Base-by-base conservation (phyloP, 305 asterid species). In the Fraxinus velutina region DNA sequence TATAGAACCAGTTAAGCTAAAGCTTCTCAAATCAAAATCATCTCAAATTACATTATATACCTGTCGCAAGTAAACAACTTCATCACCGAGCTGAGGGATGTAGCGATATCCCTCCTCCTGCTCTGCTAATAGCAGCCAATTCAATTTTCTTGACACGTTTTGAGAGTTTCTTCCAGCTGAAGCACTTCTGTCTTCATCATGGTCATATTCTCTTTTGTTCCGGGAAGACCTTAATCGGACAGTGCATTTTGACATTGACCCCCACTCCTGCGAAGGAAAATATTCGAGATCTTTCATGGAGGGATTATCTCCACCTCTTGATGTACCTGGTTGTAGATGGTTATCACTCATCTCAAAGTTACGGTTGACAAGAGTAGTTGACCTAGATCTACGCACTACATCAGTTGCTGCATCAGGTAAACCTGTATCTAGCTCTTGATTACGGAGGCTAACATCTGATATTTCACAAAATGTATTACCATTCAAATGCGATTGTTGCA, bases 41-140 rank as follows among this genome's bases (percentile, higher is more conserved):
- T 82, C 19, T 42, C 75, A 75, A 39, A 19, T 72, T 77, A 81
- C 30, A 76, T 73, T 36, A 73, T 76, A 17, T 90, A 94, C 99
- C 98, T 96, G 99, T 88, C 88, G 90, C 81, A 93, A 66, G 91
- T 94, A 96, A 74, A 89, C 90, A 80, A 96, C 97, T 90, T 90
- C 92, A 86, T 96, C 99, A 73, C 97, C 97, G 73, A 94, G 93
- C 95, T 96, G 99, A 83, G 99, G 99, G 79, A 96, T 92, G 89
- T 94, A 94, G 68, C 97, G 97, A 83, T 89, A 93, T 78, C 98
- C 98, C 83, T 87, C 97, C 79, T 93, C 99, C 86, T 91, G 95
- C 89, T 90, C 90, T 3, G 89, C 73, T 86, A 94, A 85, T 86
- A 96, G 83, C 85, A 96, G 88, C 98, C 98, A 96, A 86, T 92